These are phyloP conservation scores for Prunus mume DNA, from an alignment of 306 rosid species.

Conservation along the genomic window DNA sequence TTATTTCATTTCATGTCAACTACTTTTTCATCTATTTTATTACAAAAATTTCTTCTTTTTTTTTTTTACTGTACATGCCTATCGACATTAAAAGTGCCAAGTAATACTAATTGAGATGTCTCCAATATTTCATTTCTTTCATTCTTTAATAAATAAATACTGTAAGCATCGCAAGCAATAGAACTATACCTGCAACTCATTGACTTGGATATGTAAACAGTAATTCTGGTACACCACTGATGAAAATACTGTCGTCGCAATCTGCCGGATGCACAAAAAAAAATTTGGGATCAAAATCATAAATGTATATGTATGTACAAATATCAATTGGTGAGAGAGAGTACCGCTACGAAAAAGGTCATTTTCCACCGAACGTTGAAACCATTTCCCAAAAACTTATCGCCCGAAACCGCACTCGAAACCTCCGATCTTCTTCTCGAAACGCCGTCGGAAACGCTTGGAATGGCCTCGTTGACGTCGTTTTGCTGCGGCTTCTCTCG, in stretches of 20 bases:
- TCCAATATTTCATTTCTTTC: background rate
- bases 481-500: constrained; percentile 3
- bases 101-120: background rate
- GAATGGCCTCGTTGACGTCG: background rate
- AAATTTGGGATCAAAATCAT: background rate
- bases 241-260: constrained; percentile 42
- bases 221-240: constrained; percentile 53
- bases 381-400: constrained; percentile 13
- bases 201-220: constrained; percentile 50
- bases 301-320: background rate
- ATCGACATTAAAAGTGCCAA: background rate
- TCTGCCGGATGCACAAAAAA: constrained; percentile 37
- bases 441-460: background rate
- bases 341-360: constrained; percentile 34
- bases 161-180: background rate
- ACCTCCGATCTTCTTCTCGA: constrained; percentile 19
- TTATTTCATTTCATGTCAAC: background rate
- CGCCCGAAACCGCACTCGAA: constrained; percentile 22
- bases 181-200: constrained; percentile 52
- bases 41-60: too few relatives aligned
- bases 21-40: background rate
- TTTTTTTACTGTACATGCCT: background rate
- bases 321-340: background rate
- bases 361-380: constrained; percentile 39
- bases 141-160: background rate